phyloP scores from a whole-genome alignment of 2,329 filamentous ascomycete genomes.

The Nemania diffusa region DNA sequence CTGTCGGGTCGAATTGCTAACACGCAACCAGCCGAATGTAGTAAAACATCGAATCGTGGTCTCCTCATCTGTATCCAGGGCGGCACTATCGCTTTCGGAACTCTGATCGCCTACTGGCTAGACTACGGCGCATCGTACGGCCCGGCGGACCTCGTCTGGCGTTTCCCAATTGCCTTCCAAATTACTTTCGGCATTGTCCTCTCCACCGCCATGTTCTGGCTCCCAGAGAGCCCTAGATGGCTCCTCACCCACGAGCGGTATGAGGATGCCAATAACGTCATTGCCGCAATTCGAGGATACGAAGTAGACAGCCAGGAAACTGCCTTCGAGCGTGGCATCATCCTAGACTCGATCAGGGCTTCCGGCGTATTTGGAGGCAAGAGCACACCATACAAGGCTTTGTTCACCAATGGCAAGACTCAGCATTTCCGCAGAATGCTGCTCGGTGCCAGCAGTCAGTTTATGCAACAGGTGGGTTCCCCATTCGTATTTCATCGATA shows the following conservation, averaged over 20 bases:
- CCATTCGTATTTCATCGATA: neutral
- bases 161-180: slow-evolving; percentile 65
- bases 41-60: slow-evolving; percentile 56
- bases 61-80: slow-evolving; percentile 58
- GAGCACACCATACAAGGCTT: slow-evolving; percentile 61
- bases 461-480: slow-evolving; percentile 65
- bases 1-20: slow-evolving; percentile 3
- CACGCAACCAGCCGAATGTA: slow-evolving; percentile 53
- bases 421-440: slow-evolving; percentile 74
- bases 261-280: slow-evolving; percentile 53
- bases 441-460: slow-evolving; percentile 67
- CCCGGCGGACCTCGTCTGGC: slow-evolving; percentile 59
- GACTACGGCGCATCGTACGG: slow-evolving; percentile 61
- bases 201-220: slow-evolving; percentile 55
- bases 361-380: slow-evolving; percentile 56
- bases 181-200: slow-evolving; percentile 58
- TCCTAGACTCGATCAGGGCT: slow-evolving; percentile 70
- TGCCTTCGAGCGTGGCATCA: slow-evolving; percentile 67
- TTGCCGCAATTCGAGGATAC: slow-evolving; percentile 52
- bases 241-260: slow-evolving; percentile 60
- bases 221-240: slow-evolving; percentile 60
- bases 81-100: slow-evolving; percentile 58
- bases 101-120: slow-evolving; percentile 60
- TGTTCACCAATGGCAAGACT: slow-evolving; percentile 71
- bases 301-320: slow-evolving; percentile 66